Base-by-base conservation (phyloP, 2,329 filamentous ascomycete genomes). In the Ophiocordyceps camponoti-saundersi region DNA sequence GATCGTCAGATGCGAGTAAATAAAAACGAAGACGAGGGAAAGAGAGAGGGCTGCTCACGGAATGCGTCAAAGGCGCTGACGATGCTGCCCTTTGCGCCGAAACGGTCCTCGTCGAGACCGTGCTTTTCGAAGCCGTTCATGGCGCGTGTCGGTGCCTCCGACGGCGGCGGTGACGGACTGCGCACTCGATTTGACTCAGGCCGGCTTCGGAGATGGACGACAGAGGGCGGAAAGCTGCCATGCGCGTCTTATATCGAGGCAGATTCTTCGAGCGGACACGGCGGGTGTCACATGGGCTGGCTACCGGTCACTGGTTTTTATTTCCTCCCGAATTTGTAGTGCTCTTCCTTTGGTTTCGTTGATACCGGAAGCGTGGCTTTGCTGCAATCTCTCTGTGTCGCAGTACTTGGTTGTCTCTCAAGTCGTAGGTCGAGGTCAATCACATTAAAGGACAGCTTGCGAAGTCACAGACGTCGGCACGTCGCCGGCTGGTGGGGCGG, bases 1-100 rank as follows among this genome's bases (percentile, higher is more conserved):
- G 3, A 15, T 43, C 10, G 41, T 23, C 21, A 23, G 41, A 43
- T 11, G 41, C 11, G 12, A 16, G 13, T 43, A 11, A 21, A 6
- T 13, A 20, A 10, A 6, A 11, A 18, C 3, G 6, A 40, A 11
- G n/a, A 20, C 5, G 21, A 11, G 36, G 36, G n/a, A 11, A 8
- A 8, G 23, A 29, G 11, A 29, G 26, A 43, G 22, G 41, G 13
- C 21, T 43, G 13, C 41, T 23, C 41, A 43, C 41, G 90, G 64
- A 98, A 98, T 53, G 89, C 90, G 70, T 98, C 92, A 65, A 98
- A 98, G 49, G 90, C 88, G 64, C 81, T 82, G 58, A 94, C 78
- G 48, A 82, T 75, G 62, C 66, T 71, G 48, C 77, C 72, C 60
- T 82, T 81, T 56, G 85, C 80, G 58, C 77, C 84, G 67, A 95